Percentiles rank a stretch among this genome's conserved stretches.
These are phyloP conservation scores for Pythium plurisporium DNA, from an alignment of 352 stramenopile genomes.

Conservation along the genomic window DNA sequence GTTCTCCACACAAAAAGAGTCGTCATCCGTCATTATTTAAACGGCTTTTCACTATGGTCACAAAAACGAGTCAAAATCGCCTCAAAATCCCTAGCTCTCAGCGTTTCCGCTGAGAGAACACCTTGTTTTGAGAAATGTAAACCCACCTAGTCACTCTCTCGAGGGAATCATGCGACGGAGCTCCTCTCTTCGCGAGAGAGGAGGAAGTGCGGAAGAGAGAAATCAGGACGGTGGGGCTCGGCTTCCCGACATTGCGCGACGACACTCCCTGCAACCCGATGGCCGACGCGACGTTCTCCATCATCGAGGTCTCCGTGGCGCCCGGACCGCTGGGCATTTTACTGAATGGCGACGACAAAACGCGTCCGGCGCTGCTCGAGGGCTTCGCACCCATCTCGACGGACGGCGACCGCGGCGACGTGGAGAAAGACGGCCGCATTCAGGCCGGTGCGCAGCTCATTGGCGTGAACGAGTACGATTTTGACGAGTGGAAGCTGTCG, in stretches of 20 bases:
- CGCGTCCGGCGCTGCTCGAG: conserved; percentile 46
- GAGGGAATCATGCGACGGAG: background rate
- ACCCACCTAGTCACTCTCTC: conserved; percentile 4
- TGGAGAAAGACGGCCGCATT: conserved; percentile 43
- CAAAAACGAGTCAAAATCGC: background rate
- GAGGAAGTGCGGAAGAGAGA: background rate
- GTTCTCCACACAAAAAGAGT: no score
- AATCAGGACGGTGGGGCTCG: no score
- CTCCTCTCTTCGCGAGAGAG: conserved; percentile 4
- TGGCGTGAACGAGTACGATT: conserved; percentile 59
- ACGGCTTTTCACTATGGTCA: no score
- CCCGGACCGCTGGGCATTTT: conserved; percentile 65
- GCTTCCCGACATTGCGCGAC: background rate
- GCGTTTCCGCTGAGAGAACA: background rate
- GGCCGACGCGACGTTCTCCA: conserved; percentile 15
- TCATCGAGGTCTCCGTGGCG: conserved; percentile 45
- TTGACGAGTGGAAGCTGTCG: conserved; percentile 34
- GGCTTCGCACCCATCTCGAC: conserved; percentile 48
- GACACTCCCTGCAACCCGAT: background rate
- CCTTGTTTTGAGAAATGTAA: conserved; percentile 8
- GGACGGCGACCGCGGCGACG: conserved; percentile 34
- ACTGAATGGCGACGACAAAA: conserved; percentile 38
- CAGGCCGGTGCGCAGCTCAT: conserved; percentile 43
- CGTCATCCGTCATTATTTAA: no score
- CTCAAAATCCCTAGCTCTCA: background rate